A percentile compares a stretch with the other conserved stretches of the same genome.
Conservation (phyloP, 1,284 basidiomycete species). For the Tylopilus orsonianus region DNA sequence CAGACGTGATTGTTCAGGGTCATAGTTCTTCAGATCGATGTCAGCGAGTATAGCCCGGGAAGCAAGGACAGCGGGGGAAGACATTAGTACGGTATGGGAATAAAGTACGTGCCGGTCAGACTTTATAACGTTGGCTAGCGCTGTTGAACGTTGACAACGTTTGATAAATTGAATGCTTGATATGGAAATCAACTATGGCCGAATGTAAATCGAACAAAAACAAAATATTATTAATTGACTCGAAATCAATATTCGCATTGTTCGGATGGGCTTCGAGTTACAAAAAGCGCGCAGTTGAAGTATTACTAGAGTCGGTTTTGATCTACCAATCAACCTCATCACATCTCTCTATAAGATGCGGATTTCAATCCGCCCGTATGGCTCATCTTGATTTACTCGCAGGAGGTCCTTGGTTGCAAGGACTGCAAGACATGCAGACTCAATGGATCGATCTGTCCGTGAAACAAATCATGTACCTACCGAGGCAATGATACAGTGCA, state of each 20-base stretch:
- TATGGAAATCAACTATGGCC: neutral
- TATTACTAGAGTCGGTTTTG: neutral
- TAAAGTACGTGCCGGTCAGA: neutral
- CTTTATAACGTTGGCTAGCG: slow-evolving; percentile 9
- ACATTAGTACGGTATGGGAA: slow-evolving; percentile 36
- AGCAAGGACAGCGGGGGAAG: slow-evolving; percentile 58
- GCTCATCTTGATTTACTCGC: slow-evolving; percentile 48
- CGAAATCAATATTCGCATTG: neutral
- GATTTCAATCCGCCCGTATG: slow-evolving; percentile 46
- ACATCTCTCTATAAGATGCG: slow-evolving; percentile 36
- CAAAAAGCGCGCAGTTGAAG: neutral
- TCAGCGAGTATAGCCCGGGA: slow-evolving; percentile 63
- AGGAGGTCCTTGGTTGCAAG: slow-evolving; percentile 66
- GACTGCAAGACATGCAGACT: slow-evolving; percentile 39
- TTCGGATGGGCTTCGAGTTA: slow-evolving; percentile 2
- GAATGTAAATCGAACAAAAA: neutral
- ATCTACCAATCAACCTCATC: neutral
- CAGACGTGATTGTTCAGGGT: slow-evolving; percentile 78
- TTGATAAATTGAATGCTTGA: neutral
- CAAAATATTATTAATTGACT: neutral
- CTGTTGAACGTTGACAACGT: no score
- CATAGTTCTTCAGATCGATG: slow-evolving; percentile 75
- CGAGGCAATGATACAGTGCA: slow-evolving; percentile 79
- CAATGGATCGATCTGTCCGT: neutral
- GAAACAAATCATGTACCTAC: slow-evolving; percentile 40